A percentile compares a stretch with the other conserved stretches of the same genome.
Conservation (phyloP, 2,329 filamentous ascomycete genomes). For the Fusarium beomiforme region DNA sequence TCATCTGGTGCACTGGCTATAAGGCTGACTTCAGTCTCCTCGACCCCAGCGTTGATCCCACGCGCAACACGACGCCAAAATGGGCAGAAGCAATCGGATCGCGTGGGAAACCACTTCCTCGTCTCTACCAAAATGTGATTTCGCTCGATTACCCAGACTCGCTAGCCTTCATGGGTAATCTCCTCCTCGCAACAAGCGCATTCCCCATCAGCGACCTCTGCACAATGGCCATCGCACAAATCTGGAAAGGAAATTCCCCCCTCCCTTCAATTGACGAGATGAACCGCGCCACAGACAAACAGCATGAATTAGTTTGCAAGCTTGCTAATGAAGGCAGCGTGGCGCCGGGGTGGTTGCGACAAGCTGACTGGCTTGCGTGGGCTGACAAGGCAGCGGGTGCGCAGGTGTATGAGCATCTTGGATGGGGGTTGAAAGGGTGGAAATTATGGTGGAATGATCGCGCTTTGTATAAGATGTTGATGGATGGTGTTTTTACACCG, state of each 20-base stretch:
- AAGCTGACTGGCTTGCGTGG: conserved; percentile 51
- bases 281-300: conserved; percentile 46
- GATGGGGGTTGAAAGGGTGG: conserved; percentile 54
- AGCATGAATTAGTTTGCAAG: conserved; percentile 48
- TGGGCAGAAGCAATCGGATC: conserved; percentile 41
- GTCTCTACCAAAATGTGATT: conserved; percentile 57
- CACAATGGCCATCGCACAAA: conserved; percentile 55
- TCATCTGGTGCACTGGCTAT: conserved; percentile 52
- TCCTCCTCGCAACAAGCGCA: conserved; percentile 48
- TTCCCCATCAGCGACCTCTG: conserved; percentile 54
- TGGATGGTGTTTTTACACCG: conserved; percentile 53
- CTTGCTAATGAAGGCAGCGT: conserved; percentile 43
- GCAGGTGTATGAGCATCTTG: conserved; percentile 52
- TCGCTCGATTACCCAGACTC: conserved; percentile 54
- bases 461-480: conserved; percentile 50
- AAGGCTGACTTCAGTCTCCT: conserved; percentile 44
- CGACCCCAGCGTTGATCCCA: conserved; percentile 42
- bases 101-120: conserved; percentile 45
- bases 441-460: conserved; percentile 53
- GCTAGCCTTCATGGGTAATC: conserved; percentile 55
- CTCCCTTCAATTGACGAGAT: conserved; percentile 52
- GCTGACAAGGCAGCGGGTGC: conserved; percentile 55
- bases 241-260: conserved; percentile 52
- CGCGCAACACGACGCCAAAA: conserved; percentile 32
- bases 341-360: conserved; percentile 42